Base-by-base conservation (phyloP, 352 stramenopile genomes). In the Halophytophthora batemanensis region DNA sequence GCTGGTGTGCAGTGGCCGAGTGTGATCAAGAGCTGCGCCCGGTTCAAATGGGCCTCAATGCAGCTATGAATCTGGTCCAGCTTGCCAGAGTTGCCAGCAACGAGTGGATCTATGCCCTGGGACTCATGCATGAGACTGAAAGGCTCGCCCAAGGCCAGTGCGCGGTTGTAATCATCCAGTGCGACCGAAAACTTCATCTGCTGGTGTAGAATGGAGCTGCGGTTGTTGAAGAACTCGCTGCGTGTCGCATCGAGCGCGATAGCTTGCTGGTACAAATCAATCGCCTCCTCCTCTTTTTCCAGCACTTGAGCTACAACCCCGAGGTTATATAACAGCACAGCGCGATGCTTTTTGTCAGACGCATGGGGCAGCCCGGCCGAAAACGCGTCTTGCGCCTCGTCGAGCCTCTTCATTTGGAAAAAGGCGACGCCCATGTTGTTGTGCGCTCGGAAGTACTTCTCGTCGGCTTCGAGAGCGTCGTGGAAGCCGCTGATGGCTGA, bases 181-280 rank as follows among this genome's bases (percentile, higher is more conserved):
- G 76, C 76, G 23, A 75, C 61, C 0, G 62, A 58, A 42, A 75
- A 81, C 47, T 71, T 69, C 52, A 80, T 64, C 44, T 87, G 76
- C 19, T 76, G 53, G 33, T 84, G 76, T 2, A 79, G 52, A 12
- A 81, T 81, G 3, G 68, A 62, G 25, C 70, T 81, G 31, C 76
- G 51, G 31, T 87, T 87, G 52, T 81, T 79, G 49, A 77, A 79
- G 38, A 84, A 79, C 56, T 76, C 64, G 8, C 61, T 64, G 6
- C 73, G 53, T 1, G 65, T 63, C 6, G 47, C 46, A 34, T 82
- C 69, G 1, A 80, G 34, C 5, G 52, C 42, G 25, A 83, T 82
- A 0, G 72, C 73, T 43, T 78, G 72, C 41, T 83, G 66, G 37
- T 80, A 83, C 19, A 77, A 74, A 6, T 78, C 64, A 10, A 83